These are phyloP conservation scores for Suillus ampliporus DNA, from an alignment of 768 basidiomycete species.

Conservation along the genomic window DNA sequence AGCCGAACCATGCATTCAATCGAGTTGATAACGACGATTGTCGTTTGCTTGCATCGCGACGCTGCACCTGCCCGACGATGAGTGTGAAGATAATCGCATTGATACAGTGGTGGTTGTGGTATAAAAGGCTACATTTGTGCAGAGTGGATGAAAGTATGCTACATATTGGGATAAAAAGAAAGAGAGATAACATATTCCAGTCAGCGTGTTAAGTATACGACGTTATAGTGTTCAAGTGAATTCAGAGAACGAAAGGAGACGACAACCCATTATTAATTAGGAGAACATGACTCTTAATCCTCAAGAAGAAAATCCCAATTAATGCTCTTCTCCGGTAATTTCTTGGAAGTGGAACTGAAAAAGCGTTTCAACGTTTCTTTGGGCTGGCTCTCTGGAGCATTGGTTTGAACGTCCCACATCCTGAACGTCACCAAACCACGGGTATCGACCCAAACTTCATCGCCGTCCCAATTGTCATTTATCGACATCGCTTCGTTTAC, in stretches of 20 bases:
- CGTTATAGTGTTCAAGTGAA: slow-evolving; percentile 10
- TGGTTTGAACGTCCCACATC: slow-evolving; percentile 79
- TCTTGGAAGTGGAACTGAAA: slow-evolving; percentile 59
- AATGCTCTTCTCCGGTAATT: slow-evolving; percentile 56
- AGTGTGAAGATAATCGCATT: background rate
- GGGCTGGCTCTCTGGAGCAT: slow-evolving; percentile 64
- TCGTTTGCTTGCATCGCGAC: too few species aligned
- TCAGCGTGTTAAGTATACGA: background rate
- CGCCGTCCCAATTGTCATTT: slow-evolving; percentile 46
- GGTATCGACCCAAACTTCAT: slow-evolving; percentile 70
- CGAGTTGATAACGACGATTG: background rate
- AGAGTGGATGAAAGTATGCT: slow-evolving; percentile 13
- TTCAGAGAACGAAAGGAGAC: slow-evolving; percentile 22
- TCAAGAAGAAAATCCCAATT: slow-evolving; percentile 85
- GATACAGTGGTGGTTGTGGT: slow-evolving; percentile 9
- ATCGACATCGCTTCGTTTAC: slow-evolving; percentile 46
- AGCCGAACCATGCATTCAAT: background rate
- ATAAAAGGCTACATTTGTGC: slow-evolving; percentile 16
- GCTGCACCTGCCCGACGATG: background rate
- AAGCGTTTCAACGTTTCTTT: slow-evolving; percentile 69
- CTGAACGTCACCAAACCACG: slow-evolving; percentile 66
- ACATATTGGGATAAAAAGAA: slow-evolving; percentile 7
- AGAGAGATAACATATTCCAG: background rate
- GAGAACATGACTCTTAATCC: slow-evolving; percentile 45
- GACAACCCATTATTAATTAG: background rate